These are phyloP conservation scores for Brassica carinata DNA, from an alignment of 345 rosid genomes.

Conservation along the genomic window DNA sequence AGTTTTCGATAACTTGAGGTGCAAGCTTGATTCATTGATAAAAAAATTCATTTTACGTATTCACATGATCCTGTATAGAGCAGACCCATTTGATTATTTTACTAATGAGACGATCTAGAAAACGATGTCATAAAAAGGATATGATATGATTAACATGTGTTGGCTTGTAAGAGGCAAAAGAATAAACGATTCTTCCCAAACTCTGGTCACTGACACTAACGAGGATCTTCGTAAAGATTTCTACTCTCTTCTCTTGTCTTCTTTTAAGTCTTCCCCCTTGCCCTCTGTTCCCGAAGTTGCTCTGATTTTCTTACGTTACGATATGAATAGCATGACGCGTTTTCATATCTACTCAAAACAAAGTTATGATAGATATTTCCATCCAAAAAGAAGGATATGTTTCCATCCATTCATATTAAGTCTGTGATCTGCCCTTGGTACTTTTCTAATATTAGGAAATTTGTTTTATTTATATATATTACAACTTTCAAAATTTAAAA, in stretches of 20 bases:
- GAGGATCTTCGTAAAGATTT: not conserved
- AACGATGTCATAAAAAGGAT: not conserved
- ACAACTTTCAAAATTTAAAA: not conserved
- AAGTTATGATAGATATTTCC: no score
- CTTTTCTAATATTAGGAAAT: not conserved
- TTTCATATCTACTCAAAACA: not conserved
- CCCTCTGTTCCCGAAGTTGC: not conserved
- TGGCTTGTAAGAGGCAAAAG: not conserved
- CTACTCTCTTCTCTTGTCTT: not conserved
- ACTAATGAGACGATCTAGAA: not conserved
- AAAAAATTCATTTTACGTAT: not conserved
- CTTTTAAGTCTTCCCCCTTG: not conserved
- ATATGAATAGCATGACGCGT: not conserved
- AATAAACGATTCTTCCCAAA: not conserved
- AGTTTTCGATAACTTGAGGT: not conserved
- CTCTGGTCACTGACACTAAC: not conserved
- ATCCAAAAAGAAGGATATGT: not conserved
- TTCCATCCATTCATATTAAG: not conserved
- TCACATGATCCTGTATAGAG: not conserved
- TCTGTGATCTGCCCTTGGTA: not conserved
- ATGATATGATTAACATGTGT: not conserved
- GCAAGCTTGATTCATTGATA: not conserved
- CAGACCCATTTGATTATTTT: not conserved
- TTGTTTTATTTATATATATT: not conserved
- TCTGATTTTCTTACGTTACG: not conserved